A percentile compares a stretch with the other conserved stretches of the same genome.
These are phyloP conservation scores for Lipomyces lipofer DNA, from an alignment of 805 yeast species.

Conservation along the genomic window DNA sequence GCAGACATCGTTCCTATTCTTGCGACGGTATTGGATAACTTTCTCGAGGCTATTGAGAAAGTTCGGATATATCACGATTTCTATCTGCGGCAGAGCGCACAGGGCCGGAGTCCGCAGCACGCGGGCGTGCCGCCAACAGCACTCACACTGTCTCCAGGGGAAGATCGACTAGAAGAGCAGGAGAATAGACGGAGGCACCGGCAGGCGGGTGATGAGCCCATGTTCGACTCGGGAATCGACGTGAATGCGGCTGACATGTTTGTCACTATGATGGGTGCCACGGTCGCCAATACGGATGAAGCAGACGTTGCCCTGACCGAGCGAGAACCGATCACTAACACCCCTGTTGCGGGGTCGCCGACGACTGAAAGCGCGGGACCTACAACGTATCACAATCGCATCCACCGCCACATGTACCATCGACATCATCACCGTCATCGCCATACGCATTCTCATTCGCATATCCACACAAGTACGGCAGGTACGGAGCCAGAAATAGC, in stretches of 20 bases:
- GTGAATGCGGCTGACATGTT: constrained; percentile 18
- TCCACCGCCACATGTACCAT: constrained; percentile 18
- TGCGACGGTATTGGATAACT: constrained; percentile 90
- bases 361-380: background rate
- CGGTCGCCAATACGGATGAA: constrained; percentile 2
- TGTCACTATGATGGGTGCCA: constrained; percentile 18
- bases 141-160: background rate
- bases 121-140: background rate
- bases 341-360: constrained; percentile 3
- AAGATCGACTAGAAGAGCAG: background rate
- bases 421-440: constrained; percentile 26
- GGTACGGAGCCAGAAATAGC: background rate
- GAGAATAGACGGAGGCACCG: background rate
- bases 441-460: constrained; percentile 23
- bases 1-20: constrained; percentile 90
- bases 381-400: constrained; percentile 10
- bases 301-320: too few species aligned
- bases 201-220: background rate
- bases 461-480: constrained; percentile 1
- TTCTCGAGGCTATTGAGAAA: constrained; percentile 45
- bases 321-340: background rate
- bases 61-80: constrained; percentile 25
- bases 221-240: constrained; percentile 21
- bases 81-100: background rate
- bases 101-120: background rate